These are phyloP conservation scores for Trypethelium eluteriae DNA, from an alignment of 495 filamentous ascomycete species.

Conservation along the genomic window DNA sequence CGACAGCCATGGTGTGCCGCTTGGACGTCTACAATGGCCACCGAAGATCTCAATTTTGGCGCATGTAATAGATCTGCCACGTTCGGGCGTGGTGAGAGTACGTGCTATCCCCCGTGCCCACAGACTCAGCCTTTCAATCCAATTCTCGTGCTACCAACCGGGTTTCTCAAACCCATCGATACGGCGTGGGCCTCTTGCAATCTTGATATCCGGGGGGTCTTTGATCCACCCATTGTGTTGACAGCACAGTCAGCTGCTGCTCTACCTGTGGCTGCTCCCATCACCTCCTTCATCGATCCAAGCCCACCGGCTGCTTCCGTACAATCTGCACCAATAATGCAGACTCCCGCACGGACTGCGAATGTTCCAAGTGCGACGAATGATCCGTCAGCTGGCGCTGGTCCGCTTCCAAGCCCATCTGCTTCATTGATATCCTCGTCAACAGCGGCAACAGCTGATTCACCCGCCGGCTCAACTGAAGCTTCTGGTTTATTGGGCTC, in stretches of 20 bases:
- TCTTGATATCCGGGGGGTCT: conserved; percentile 12
- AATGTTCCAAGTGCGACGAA: neutral
- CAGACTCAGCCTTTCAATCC: neutral
- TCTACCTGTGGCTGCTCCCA: neutral
- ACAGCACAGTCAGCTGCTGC: neutral
- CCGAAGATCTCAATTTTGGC: neutral
- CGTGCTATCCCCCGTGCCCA: neutral
- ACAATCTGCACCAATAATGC: neutral
- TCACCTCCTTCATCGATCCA: neutral
- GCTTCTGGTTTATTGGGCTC: too few relatives aligned
- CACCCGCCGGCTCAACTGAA: too few relatives aligned
- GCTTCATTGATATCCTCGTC: too few relatives aligned
- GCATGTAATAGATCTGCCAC: neutral
- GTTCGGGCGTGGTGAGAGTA: neutral
- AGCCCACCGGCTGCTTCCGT: neutral
- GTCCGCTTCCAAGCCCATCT: too few relatives aligned
- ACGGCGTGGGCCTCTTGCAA: neutral
- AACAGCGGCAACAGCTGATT: too few relatives aligned
- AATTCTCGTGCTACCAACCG: neutral
- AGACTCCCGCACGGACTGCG: neutral
- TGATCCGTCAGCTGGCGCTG: neutral
- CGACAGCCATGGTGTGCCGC: conserved; percentile 3
- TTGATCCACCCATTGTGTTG: conserved; percentile 9
- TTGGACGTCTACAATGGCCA: neutral
- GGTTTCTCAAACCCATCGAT: conserved; percentile 6